phyloP scores from a whole-genome alignment of 2,329 filamentous ascomycete species.

The Cytospora piceae region DNA sequence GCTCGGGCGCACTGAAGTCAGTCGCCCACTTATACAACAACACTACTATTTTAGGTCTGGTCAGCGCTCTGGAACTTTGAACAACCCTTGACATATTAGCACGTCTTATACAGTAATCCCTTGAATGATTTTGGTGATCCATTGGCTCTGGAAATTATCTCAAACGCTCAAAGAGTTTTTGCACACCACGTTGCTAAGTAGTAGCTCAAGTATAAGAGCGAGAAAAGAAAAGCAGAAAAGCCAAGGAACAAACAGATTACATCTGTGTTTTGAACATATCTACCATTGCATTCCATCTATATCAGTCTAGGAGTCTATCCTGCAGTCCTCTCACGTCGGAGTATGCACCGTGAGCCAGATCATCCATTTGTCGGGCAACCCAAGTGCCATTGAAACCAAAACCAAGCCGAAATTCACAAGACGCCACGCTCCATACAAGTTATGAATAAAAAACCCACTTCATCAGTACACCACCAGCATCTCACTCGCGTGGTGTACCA shows the following conservation, averaged over 20 bases:
- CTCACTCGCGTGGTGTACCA: neutral
- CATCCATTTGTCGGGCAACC: neutral
- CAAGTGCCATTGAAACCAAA: neutral
- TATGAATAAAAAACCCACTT: slow-evolving; percentile 18
- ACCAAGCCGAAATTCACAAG: slow-evolving; percentile 11
- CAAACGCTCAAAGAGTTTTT: too few species aligned
- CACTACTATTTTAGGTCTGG: neutral
- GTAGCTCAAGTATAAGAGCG: neutral
- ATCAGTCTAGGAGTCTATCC: slow-evolving; percentile 25
- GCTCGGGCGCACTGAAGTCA: neutral
- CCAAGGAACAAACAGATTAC: neutral
- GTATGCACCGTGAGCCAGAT: slow-evolving; percentile 13
- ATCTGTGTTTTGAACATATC: neutral
- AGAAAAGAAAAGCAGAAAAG: too few species aligned
- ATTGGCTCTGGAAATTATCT: too few species aligned
- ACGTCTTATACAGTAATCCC: too few species aligned
- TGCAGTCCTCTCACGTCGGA: slow-evolving; percentile 3
- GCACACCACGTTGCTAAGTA: too few species aligned
- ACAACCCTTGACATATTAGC: too few species aligned
- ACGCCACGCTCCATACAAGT: slow-evolving; percentile 26
- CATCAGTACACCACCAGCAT: neutral
- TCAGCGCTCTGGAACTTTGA: neutral
- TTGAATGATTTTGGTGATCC: too few species aligned
- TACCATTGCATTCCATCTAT: slow-evolving; percentile 23
- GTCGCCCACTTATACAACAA: neutral